Percentiles rank a stretch among this genome's conserved stretches.
Evolutionary conservation across 495 filamentous ascomycete genomes (phyloP).

Genomic region (Penicillium maclennaniae): DNA sequence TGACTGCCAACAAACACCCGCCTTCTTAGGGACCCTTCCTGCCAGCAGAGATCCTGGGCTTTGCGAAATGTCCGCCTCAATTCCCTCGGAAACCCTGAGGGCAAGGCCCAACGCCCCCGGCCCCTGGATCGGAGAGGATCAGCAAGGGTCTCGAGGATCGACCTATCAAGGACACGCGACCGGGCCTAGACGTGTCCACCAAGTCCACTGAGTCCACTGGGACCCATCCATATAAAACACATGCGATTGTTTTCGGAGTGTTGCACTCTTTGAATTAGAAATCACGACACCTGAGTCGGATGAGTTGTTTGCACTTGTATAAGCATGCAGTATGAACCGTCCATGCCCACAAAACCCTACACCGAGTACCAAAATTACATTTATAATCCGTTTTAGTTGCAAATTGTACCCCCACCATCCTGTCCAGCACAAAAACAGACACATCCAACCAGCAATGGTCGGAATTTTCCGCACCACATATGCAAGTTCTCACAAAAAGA

Average conservation of each 20-base stretch:
- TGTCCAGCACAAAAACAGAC: no score
- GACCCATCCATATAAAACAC: background rate
- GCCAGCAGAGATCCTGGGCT: background rate
- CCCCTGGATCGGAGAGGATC: conserved; percentile 7
- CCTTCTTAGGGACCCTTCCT: background rate
- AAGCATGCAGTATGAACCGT: no score
- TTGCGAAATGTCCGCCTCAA: background rate
- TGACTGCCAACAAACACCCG: background rate
- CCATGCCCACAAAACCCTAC: no score
- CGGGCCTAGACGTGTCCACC: background rate
- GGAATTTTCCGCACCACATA: no score
- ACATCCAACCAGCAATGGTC: no score
- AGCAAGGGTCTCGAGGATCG: conserved; percentile 10
- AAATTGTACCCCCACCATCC: no score
- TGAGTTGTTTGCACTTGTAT: no score
- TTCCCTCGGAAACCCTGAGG: background rate
- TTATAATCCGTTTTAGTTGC: no score
- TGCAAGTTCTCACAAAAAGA: no score
- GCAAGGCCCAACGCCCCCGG: background rate
- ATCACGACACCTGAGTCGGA: no score
- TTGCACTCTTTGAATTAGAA: no score
- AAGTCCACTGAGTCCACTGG: background rate
- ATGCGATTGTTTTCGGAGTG: background rate
- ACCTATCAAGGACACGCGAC: conserved; percentile 1
- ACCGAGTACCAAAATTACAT: no score